Base-by-base conservation (phyloP, 2,329 filamentous ascomycete species). In the Neonectria coccinea region DNA sequence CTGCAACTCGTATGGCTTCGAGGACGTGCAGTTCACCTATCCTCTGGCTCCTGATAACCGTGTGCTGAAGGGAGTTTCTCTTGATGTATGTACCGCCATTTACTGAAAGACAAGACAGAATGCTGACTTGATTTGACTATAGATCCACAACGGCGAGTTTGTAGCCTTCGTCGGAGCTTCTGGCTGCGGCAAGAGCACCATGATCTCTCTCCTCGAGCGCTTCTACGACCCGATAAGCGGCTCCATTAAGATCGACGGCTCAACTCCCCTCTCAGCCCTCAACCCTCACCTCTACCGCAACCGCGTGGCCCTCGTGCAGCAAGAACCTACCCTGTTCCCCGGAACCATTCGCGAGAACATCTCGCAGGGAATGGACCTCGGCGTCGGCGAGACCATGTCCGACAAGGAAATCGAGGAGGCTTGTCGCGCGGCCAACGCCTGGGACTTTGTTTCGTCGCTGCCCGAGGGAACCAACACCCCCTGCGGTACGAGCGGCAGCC, bases 401-500 rank as follows among this genome's bases (percentile, higher is more conserved):
- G 57, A 59, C 8, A 14, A 81, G 6, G 89, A 91, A 39, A 88
- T 92, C 47, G 83, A 89, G 69, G 85, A 86, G 52, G 89, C 90
- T 12, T 61, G 58, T 25, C 39, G 42, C 18, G 33, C 31, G 4
- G 58, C 58, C 51, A 61, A 53, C 22, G 55, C 55, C 14, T 86
- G 89, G 71, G 86, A 89, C 1, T 84, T 84, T 14, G 87, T 91
- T 56, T 73, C 78, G 33, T 76, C 77, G 0, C 74, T 90, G 10
- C 87, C 86, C 0, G 77, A 88, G 22, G 86, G 86, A 0, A 89
- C 89, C 65, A 76, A 88, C 6, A 89, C 87, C 0, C 79, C 81
- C 36, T 77, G 87, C 8, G 82, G 92, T 7, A 87, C 89, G 18
- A 88, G 89, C 59, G 90, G 89, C 8, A 87, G 87, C 0, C 82